A percentile compares a stretch with the other conserved stretches of the same genome.
These are phyloP conservation scores for Barnettozyma salicaria DNA, from an alignment of 805 yeast genomes.

Conservation along the genomic window DNA sequence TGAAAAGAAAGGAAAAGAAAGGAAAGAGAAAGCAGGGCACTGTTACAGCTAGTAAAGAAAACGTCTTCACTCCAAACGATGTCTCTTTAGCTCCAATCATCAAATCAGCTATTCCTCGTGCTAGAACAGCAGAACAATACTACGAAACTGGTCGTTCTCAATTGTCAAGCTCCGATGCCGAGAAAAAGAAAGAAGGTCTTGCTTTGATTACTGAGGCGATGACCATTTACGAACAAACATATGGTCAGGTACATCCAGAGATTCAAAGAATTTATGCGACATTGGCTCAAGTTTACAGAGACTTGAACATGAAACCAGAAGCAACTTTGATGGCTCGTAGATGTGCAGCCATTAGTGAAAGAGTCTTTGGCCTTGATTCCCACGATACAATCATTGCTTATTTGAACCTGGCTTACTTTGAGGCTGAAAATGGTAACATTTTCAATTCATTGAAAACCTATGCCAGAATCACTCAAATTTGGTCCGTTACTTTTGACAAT, in stretches of 20 bases:
- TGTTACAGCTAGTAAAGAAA: constrained; percentile 15
- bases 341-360: constrained; percentile 69
- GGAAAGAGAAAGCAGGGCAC: constrained; percentile 18
- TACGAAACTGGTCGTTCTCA: constrained; percentile 51
- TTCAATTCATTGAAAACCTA: constrained; percentile 58
- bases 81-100: constrained; percentile 70
- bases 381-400: constrained; percentile 67
- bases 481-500: constrained; percentile 48
- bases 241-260: constrained; percentile 74
- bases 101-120: constrained; percentile 61
- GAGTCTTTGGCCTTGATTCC: constrained; percentile 76
- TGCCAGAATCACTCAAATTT: constrained; percentile 50
- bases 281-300: constrained; percentile 62
- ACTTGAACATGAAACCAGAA: constrained; percentile 46
- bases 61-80: constrained; percentile 55
- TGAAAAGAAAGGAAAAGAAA: constrained; percentile 33
- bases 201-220: constrained; percentile 64
- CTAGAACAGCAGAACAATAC: constrained; percentile 68
- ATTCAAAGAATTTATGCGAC: constrained; percentile 65
- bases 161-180: constrained; percentile 16
- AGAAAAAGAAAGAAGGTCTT: constrained; percentile 51
- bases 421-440: constrained; percentile 52
- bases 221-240: constrained; percentile 71
- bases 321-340: constrained; percentile 64
- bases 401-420: constrained; percentile 69